phyloP scores from a whole-genome alignment of 2,329 filamentous ascomycete species.

The Microdochium paspali region DNA sequence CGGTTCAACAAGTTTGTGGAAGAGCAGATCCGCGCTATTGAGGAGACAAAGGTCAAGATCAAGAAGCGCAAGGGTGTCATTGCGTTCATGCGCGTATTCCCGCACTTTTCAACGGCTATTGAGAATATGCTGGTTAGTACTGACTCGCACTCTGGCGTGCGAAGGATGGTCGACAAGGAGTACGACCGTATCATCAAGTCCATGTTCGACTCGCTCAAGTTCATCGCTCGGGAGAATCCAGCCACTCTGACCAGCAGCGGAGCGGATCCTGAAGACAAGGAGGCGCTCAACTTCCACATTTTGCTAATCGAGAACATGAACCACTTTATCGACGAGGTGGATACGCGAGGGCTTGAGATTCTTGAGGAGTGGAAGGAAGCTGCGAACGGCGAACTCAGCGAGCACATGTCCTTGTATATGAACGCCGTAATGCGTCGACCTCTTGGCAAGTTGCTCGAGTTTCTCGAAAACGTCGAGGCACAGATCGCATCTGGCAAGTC shows the following conservation, averaged over 20 bases:
- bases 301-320: constrained; percentile 98
- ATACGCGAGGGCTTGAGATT: constrained; percentile 62
- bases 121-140: constrained; percentile 69
- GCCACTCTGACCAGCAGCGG: constrained; percentile 32
- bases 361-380: constrained; percentile 76
- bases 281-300: constrained; percentile 94
- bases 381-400: constrained; percentile 67
- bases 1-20: constrained; percentile 86
- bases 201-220: constrained; percentile 95
- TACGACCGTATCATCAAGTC: constrained; percentile 84
- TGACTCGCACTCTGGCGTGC: constrained; percentile 51
- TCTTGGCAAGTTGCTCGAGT: constrained; percentile 83
- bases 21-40: constrained; percentile 88
- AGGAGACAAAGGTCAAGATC: constrained; percentile 97
- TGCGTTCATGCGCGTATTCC: constrained; percentile 89
- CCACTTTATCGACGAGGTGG: constrained; percentile 88
- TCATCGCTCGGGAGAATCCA: constrained; percentile 71
- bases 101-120: constrained; percentile 70
- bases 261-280: constrained; percentile 74
- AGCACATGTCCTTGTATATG: constrained; percentile 83
- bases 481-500: constrained; percentile 52
- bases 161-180: constrained; percentile 72
- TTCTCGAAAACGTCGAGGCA: constrained; percentile 80
- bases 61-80: constrained; percentile 98
- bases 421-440: constrained; percentile 82